Percentiles rank a stretch among this genome's conserved stretches.
These are phyloP conservation scores for Chlorella vulgaris DNA, from an alignment of 139 green algal species.

Conservation along the genomic window DNA sequence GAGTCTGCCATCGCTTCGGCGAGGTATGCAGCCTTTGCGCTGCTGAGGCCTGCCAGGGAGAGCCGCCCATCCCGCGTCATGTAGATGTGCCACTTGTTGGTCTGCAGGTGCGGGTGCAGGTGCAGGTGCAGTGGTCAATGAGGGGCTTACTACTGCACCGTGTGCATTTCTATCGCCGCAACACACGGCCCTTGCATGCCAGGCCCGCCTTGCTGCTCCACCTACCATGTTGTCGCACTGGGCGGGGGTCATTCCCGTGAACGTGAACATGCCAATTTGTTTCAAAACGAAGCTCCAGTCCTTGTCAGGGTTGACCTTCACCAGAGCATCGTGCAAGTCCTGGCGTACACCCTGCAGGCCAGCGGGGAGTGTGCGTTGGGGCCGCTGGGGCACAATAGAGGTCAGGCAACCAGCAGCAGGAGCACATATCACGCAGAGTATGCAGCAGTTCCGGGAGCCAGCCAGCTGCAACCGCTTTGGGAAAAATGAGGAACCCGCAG, in stretches of 20 bases:
- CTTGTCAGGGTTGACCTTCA: conserved; percentile 69
- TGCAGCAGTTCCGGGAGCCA: no score
- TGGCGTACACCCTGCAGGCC: conserved; percentile 70
- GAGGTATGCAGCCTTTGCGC: conserved; percentile 86
- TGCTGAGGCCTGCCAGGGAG: conserved; percentile 89
- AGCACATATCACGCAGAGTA: no score
- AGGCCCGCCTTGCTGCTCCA: no score
- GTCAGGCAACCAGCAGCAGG: no score
- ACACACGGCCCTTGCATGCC: neutral
- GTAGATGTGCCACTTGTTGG: conserved; percentile 76
- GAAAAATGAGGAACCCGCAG: no score
- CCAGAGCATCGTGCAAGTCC: conserved; percentile 77
- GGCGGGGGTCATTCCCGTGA: conserved; percentile 83
- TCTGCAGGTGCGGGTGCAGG: neutral
- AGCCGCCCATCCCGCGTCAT: conserved; percentile 98
- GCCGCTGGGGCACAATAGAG: neutral
- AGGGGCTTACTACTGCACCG: neutral
- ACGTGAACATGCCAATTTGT: conserved; percentile 98
- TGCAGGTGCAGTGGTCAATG: neutral
- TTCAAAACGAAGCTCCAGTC: conserved; percentile 92
- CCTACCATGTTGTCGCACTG: conserved; percentile 92
- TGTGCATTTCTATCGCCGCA: neutral
- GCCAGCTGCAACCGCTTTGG: no score
- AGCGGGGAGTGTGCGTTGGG: neutral
- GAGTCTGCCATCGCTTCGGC: conserved; percentile 95